phyloP scores from a whole-genome alignment of 192 early-diverging fungal genomes.

The Coemansia aciculifera region DNA sequence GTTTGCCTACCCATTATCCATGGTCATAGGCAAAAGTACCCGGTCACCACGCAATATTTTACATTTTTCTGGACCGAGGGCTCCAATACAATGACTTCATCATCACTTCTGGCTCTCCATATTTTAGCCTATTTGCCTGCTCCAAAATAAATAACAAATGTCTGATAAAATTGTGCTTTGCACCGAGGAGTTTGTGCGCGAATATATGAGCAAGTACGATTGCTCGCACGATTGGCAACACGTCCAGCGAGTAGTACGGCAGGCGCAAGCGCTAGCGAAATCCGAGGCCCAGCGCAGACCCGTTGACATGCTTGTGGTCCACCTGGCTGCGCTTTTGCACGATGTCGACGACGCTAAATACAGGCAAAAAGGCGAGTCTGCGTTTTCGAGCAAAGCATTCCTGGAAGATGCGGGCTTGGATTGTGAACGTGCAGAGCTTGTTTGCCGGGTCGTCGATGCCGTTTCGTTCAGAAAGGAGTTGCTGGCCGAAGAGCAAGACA shows the following conservation, averaged over 20 bases:
- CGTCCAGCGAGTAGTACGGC: slow-evolving; percentile 64
- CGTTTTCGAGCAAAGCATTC: slow-evolving; percentile 56
- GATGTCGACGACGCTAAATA: slow-evolving; percentile 74
- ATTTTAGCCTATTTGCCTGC: not conserved
- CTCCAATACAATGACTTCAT: too few species aligned
- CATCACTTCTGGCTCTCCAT: not conserved
- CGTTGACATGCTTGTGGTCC: slow-evolving; percentile 60
- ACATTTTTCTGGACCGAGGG: too few species aligned
- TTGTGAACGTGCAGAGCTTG: slow-evolving; percentile 48
- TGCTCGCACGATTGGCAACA: slow-evolving; percentile 72
- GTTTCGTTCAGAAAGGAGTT: slow-evolving; percentile 71
- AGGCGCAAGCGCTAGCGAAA: slow-evolving; percentile 50
- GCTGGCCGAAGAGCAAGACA: slow-evolving; percentile 45
- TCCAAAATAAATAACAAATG: not conserved
- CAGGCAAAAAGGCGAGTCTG: slow-evolving; percentile 37
- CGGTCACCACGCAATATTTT: too few species aligned
- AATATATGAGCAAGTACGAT: slow-evolving; percentile 66
- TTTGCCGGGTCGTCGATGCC: slow-evolving; percentile 61
- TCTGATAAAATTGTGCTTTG: not conserved
- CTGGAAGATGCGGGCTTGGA: slow-evolving; percentile 50
- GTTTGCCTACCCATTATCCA: too few species aligned
- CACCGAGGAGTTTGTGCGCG: slow-evolving; percentile 59
- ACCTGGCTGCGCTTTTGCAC: slow-evolving; percentile 68
- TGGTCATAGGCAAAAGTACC: too few species aligned
- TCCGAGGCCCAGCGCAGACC: slow-evolving; percentile 29